Percentiles rank a stretch among this genome's conserved stretches.
phyloP scores from a whole-genome alignment of 2,329 filamentous ascomycete species.

The Ambrosiella cleistominuta region DNA sequence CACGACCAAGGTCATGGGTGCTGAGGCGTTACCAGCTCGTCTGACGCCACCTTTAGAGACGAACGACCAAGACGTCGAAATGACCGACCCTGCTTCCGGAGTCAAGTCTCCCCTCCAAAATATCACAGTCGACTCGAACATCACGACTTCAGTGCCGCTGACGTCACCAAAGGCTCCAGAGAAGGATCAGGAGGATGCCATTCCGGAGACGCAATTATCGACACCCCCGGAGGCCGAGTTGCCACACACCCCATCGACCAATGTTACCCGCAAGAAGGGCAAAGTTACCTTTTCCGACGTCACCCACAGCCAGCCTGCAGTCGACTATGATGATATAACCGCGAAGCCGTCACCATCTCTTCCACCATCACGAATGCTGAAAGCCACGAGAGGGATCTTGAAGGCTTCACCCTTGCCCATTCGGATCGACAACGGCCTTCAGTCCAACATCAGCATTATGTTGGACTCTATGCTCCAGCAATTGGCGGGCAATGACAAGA shows the following conservation, averaged over 20 bases:
- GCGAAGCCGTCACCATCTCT: slow-evolving; percentile 9
- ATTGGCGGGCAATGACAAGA: slow-evolving; percentile 55
- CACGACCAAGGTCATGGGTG: not conserved
- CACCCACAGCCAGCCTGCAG: slow-evolving; percentile 39
- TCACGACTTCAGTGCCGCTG: not conserved
- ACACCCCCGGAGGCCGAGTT: slow-evolving; percentile 36
- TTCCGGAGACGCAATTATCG: slow-evolving; percentile 19
- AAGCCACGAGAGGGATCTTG: slow-evolving; percentile 47
- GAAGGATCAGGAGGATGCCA: not conserved
- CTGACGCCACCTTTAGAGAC: slow-evolving; percentile 47
- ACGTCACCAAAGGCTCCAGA: not conserved
- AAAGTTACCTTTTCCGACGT: slow-evolving; percentile 39
- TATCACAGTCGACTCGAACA: not conserved
- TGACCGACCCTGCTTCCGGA: not conserved
- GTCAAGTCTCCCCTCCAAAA: slow-evolving; percentile 14
- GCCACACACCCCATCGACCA: slow-evolving; percentile 23
- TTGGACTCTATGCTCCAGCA: slow-evolving; percentile 70
- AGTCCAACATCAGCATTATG: slow-evolving; percentile 46
- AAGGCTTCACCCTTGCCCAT: slow-evolving; percentile 45
- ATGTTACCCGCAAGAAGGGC: slow-evolving; percentile 30
- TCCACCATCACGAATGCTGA: slow-evolving; percentile 9
- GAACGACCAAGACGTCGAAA: slow-evolving; percentile 15
- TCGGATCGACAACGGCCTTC: slow-evolving; percentile 23
- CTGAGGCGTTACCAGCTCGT: slow-evolving; percentile 34
- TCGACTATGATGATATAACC: slow-evolving; percentile 26